A percentile compares a stretch with the other conserved stretches of the same genome.
These are phyloP conservation scores for Populus hybrid DNA, from an alignment of 441 rosid genomes.

Conservation along the genomic window DNA sequence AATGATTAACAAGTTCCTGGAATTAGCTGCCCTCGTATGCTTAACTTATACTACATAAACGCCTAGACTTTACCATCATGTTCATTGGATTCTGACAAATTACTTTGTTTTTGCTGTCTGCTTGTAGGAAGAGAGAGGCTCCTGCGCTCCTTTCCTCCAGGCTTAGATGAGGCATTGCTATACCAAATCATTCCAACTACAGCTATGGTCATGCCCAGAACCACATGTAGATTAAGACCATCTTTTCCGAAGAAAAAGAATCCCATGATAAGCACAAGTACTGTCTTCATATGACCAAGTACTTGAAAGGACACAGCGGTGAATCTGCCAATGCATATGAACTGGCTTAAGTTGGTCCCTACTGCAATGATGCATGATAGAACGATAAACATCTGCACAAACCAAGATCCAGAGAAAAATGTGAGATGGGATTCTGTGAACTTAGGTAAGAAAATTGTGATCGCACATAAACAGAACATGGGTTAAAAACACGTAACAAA, in stretches of 20 bases:
- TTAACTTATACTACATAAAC: constrained; percentile 17
- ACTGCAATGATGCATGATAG: constrained; percentile 86
- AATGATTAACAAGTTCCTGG: constrained; percentile 24
- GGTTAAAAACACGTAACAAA: background rate
- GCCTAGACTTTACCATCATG: constrained; percentile 62
- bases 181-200: constrained; percentile 93
- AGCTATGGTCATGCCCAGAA: constrained; percentile 82
- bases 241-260: constrained; percentile 89
- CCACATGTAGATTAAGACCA: constrained; percentile 80
- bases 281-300: constrained; percentile 97
- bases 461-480: background rate
- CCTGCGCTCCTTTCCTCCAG: constrained; percentile 87
- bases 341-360: constrained; percentile 96
- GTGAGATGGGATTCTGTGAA: constrained; percentile 11
- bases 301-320: constrained; percentile 97
- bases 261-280: constrained; percentile 79
- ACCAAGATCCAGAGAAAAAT: constrained; percentile 29
- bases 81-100: constrained; percentile 42
- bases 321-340: constrained; percentile 95
- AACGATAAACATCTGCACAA: constrained; percentile 68
- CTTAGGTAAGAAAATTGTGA: background rate
- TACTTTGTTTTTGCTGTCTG: constrained; percentile 47
- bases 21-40: constrained; percentile 28
- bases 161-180: constrained; percentile 83
- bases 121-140: constrained; percentile 46